Percentiles rank a stretch among this genome's conserved stretches.
Conservation (phyloP, 176 grass and related monocot species). For the sorghum (Sorghum bicolor) region Sorghum_bicolor_NCBIv3 NC_012877.2:2287001-2287500, state of each 20-base stretch:
- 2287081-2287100: not conserved
- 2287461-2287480: too few species aligned
- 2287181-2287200: slow-evolving; percentile 45
- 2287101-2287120: slow-evolving; percentile 64
- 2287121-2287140: slow-evolving; percentile 23
- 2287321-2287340: not conserved
- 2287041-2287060: slow-evolving; percentile 41
- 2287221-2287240: slow-evolving; percentile 65
- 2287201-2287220: slow-evolving; percentile 65
- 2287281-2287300: slow-evolving; percentile 86
- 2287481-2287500: too few species aligned
- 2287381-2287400: slow-evolving; percentile 57
- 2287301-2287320: slow-evolving; percentile 1
- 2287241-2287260: slow-evolving; percentile 81
- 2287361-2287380: not conserved
- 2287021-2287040: not conserved
- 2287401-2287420: not conserved
- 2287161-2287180: slow-evolving; percentile 55
- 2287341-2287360: not conserved
- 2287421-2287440: not conserved
- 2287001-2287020: not conserved
- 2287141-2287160: slow-evolving; percentile 52
- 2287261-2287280: slow-evolving; percentile 79
- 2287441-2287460: too few species aligned
- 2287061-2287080: slow-evolving; percentile 26